A percentile compares a stretch with the other conserved stretches of the same genome.
phyloP scores from a whole-genome alignment of 2,329 filamentous ascomycete species.

The Zymoseptoria pseudotritici region DNA sequence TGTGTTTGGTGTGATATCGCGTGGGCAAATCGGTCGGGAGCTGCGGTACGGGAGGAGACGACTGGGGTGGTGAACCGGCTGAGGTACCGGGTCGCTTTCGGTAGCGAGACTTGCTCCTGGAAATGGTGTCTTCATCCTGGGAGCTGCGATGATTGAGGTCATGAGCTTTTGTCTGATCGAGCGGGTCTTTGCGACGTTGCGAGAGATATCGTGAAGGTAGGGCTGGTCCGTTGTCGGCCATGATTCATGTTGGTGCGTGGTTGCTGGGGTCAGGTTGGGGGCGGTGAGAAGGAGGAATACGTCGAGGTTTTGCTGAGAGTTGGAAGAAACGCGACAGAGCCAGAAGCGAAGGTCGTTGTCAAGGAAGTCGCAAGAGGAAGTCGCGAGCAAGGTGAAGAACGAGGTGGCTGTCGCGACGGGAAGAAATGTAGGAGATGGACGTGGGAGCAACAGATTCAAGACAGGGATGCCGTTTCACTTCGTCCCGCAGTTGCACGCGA shows the following conservation, averaged over 20 bases:
- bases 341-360: no score
- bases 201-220: constrained; percentile 17
- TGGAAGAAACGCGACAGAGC: no score
- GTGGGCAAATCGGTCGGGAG: constrained; percentile 10
- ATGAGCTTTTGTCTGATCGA: constrained; percentile 3
- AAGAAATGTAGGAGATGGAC: no score
- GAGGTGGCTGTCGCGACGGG: no score
- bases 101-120: constrained; percentile 27
- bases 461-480: no score
- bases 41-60: constrained; percentile 1
- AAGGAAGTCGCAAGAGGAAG: no score
- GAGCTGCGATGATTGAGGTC: constrained; percentile 7
- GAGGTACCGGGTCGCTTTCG: constrained; percentile 18
- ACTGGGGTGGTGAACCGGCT: constrained; percentile 3
- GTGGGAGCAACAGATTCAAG: no score
- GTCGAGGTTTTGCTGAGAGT: no score
- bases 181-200: constrained; percentile 13
- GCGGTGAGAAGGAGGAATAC: background rate
- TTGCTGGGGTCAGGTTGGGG: background rate
- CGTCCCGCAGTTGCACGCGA: no score
- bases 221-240: constrained; percentile 8
- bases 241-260: constrained; percentile 11
- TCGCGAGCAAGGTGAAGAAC: no score
- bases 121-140: constrained; percentile 16
- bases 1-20: constrained; percentile 17